phyloP scores from a whole-genome alignment of 2,329 filamentous ascomycete species.

The Parastagonospora avenae region DNA sequence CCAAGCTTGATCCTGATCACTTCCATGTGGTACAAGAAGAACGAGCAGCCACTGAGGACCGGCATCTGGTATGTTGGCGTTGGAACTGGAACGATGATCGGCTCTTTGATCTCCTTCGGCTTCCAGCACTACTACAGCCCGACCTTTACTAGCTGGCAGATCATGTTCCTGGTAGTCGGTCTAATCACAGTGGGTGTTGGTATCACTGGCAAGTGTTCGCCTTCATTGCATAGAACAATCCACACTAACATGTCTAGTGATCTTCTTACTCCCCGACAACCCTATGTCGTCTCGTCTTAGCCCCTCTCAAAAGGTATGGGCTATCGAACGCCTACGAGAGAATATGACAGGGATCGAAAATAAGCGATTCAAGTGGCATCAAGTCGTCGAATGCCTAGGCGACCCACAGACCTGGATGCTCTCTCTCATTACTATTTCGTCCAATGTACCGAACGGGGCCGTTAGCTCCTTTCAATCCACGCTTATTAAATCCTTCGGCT shows the following conservation, averaged over 20 bases:
- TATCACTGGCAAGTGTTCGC: conserved; percentile 17
- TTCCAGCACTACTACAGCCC: conserved; percentile 60
- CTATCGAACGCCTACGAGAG: conserved; percentile 49
- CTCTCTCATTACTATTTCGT: conserved; percentile 38
- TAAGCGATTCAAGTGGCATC: conserved; percentile 52
- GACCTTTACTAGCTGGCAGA: conserved; percentile 65
- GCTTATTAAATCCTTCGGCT: conserved; percentile 44
- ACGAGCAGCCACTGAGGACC: conserved; percentile 64
- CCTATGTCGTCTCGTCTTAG: conserved; percentile 31
- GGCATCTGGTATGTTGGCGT: conserved; percentile 54
- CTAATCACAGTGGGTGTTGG: conserved; percentile 40
- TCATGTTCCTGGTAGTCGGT: conserved; percentile 67
- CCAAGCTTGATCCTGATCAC: conserved; percentile 69
- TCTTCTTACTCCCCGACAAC: conserved; percentile 60
- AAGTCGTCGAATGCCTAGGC: conserved; percentile 53
- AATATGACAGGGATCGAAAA: conserved; percentile 60
- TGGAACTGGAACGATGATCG: conserved; percentile 59
- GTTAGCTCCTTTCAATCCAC: conserved; percentile 40
- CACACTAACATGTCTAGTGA: conserved; percentile 40
- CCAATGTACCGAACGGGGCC: conserved; percentile 46
- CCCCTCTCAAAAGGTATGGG: conserved; percentile 24
- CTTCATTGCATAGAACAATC: background rate
- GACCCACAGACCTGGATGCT: conserved; percentile 50
- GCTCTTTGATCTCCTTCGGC: conserved; percentile 62
- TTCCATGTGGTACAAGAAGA: conserved; percentile 68